Evolutionary conservation across 306 rosid species (phyloP), one percentile per base, ranked within the genome.

Genomic region (Corylus heterophylla): DNA sequence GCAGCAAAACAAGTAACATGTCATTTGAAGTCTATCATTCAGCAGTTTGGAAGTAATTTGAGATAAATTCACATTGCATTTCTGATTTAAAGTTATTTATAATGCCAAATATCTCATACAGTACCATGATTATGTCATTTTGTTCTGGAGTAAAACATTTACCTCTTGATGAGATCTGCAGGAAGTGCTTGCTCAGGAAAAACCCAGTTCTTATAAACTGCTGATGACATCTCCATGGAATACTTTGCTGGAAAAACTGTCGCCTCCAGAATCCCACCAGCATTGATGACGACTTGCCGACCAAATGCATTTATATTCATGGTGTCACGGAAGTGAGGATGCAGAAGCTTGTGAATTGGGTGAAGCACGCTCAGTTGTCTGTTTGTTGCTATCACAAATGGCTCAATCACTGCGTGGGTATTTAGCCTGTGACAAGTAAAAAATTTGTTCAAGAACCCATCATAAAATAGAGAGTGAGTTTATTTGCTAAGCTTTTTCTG

Each of bases 171-270:
- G 47, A 94, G 92, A 80, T 94, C 94, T 8, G 1, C 75, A 7
- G 98, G 98, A 17, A 94, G 84, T 54, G 97, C 97, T 85, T 92
- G 93, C 2, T 90, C 94, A 7, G 88, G 86, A 70, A 94, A 92
- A 77, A 74, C 74, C 98, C 97, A 94, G 35, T 85, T 52, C 85
- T 92, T 94, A 76, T 94, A 94, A 69, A 86, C n/a, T 6, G 22
- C 61, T 8, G 97, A 87, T 4, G 98, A 86, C 88, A 93, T 55
- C 80, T 92, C 97, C 92, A 92, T 77, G 35, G 88, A 72, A 80
- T 87, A 94, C 80, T 85, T 90, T 0, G 81, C 84, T 20, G 92
- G 91, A 73, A 88, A 94, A 67, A 90, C 90, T 0, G 94, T 89
- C 11, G n/a, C 0, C 88, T 94, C 98, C 14, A 94, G 55, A 54